These are phyloP conservation scores for Crepidotus sp. DNA, from an alignment of 1,284 basidiomycete genomes.

Conservation along the genomic window DNA sequence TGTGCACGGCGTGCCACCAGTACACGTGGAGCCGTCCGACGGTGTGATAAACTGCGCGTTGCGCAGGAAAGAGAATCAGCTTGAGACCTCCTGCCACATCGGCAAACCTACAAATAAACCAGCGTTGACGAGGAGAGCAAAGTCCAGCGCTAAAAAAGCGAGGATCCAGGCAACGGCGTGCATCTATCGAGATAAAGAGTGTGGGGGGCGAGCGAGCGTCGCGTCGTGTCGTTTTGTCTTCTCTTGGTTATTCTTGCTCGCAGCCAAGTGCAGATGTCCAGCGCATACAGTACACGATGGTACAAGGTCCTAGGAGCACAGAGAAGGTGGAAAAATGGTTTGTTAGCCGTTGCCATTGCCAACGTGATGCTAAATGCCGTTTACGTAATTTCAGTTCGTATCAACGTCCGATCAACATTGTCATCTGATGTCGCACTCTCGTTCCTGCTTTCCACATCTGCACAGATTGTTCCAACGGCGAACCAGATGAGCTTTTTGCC, in stretches of 20 bases:
- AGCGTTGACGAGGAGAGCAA: constrained; percentile 1
- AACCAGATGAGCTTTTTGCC: too few relatives aligned
- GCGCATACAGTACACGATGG: constrained; percentile 1
- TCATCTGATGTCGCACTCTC: too few relatives aligned
- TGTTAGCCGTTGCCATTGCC: neutral
- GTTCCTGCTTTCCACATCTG: too few relatives aligned
- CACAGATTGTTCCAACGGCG: too few relatives aligned
- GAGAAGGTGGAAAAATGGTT: neutral
- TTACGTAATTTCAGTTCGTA: too few relatives aligned
- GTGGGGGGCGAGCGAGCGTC: constrained; percentile 11
- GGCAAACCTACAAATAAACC: constrained; percentile 5
- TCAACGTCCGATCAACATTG: too few relatives aligned
- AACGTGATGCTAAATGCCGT: neutral
- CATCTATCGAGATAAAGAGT: constrained; percentile 11
- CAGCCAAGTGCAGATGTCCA: neutral
- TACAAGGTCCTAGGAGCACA: neutral
- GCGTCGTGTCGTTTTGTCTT: neutral
- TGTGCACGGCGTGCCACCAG: constrained; percentile 41
- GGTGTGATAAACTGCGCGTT: constrained; percentile 44
- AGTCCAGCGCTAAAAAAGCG: constrained; percentile 8
- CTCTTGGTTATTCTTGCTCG: neutral
- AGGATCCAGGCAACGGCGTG: constrained; percentile 1
- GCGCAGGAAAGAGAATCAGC: neutral
- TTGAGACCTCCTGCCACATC: neutral
- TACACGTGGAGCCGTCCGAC: constrained; percentile 32